These are phyloP conservation scores for Torulaspora gathmanii DNA, from an alignment of 805 yeast genomes.

Conservation along the genomic window DNA sequence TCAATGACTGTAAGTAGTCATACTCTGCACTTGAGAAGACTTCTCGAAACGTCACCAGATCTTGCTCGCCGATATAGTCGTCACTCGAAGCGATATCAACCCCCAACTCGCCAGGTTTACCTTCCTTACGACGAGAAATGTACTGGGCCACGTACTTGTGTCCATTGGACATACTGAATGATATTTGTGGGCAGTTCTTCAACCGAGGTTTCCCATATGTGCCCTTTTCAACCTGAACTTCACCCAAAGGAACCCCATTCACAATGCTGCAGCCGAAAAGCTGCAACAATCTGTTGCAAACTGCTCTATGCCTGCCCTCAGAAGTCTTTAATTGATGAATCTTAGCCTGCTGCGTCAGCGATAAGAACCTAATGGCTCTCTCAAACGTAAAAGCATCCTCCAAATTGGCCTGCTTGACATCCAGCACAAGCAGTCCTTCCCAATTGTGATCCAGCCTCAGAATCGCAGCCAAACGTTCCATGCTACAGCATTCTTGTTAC, in stretches of 20 bases:
- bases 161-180: constrained; percentile 61
- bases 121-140: constrained; percentile 34
- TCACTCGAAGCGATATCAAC: constrained; percentile 44
- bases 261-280: constrained; percentile 39
- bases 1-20: constrained; percentile 27
- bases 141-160: constrained; percentile 43
- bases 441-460: not conserved
- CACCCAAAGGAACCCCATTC: constrained; percentile 11
- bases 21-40: constrained; percentile 41
- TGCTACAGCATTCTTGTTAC: not conserved
- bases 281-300: constrained; percentile 47
- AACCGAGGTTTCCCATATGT: constrained; percentile 56
- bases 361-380: constrained; percentile 42
- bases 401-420: constrained; percentile 13
- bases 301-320: constrained; percentile 36
- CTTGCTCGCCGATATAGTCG: constrained; percentile 27
- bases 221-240: constrained; percentile 33
- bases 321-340: constrained; percentile 40
- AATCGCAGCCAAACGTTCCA: constrained; percentile 10
- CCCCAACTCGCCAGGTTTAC: constrained; percentile 36
- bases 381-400: constrained; percentile 43
- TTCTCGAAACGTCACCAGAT: constrained; percentile 39
- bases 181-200: constrained; percentile 21
- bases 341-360: constrained; percentile 40
- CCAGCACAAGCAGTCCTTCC: constrained; percentile 11